Evolutionary conservation across 345 rosid genomes (phyloP).

Genomic region (Diplotaxis tenuifolia): DNA sequence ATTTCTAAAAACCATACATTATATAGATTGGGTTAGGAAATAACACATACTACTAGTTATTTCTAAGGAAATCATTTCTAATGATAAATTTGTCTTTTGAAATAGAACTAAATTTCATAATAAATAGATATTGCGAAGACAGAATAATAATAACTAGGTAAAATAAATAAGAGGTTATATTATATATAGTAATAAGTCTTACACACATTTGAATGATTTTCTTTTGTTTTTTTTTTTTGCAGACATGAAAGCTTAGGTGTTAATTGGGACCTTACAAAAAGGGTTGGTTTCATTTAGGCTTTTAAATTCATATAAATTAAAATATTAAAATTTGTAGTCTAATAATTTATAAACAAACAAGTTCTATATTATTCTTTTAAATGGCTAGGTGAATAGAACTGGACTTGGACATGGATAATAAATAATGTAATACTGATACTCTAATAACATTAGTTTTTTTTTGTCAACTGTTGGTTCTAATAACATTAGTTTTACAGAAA

Average conservation of each 20-base stretch:
- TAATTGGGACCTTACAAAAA: background rate
- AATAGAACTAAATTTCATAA: background rate
- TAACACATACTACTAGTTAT: background rate
- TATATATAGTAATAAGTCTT: background rate
- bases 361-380: background rate
- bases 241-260: background rate
- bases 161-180: background rate
- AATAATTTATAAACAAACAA: no score
- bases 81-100: background rate
- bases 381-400: background rate
- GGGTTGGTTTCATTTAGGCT: background rate
- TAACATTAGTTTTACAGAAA: no score
- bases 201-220: background rate
- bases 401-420: no score
- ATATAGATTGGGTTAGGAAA: background rate
- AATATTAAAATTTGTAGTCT: background rate
- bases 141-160: background rate
- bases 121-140: background rate
- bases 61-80: background rate
- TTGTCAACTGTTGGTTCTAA: no score
- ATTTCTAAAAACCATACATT: background rate
- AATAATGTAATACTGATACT: no score
- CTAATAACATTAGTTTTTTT: no score
- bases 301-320: background rate
- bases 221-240: background rate